Percentiles rank a stretch among this genome's conserved stretches.
These are phyloP conservation scores for Saxophila tyrrhenica DNA, from an alignment of 495 filamentous ascomycete species.

Conservation along the genomic window DNA sequence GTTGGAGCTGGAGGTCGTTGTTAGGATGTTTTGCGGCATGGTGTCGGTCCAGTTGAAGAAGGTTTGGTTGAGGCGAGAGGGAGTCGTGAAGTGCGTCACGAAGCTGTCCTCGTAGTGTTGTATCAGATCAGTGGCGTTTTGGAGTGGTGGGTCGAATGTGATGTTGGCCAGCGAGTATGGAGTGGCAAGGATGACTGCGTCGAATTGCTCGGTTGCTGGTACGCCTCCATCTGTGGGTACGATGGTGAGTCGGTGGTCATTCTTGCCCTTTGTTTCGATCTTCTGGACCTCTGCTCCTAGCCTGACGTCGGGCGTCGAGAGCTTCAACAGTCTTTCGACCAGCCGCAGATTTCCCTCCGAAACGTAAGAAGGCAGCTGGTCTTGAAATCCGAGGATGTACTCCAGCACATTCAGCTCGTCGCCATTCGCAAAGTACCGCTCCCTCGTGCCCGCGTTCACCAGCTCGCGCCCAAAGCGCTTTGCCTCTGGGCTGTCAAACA, in stretches of 20 bases:
- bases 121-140: not conserved
- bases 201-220: not conserved
- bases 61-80: not conserved
- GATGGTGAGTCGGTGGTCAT: not conserved
- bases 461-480: not conserved
- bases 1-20: not conserved
- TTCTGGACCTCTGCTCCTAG: not conserved
- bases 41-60: not conserved
- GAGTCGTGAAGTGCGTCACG: not conserved
- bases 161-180: not conserved
- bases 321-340: not conserved
- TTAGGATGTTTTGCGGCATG: not conserved
- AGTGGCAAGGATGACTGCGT: not conserved
- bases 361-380: not conserved
- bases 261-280: not conserved
- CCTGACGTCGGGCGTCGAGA: not conserved
- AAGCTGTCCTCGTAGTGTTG: not conserved
- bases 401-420: not conserved
- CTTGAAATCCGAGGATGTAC: not conserved
- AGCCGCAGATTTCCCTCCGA: not conserved
- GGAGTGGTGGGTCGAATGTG: not conserved
- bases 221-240: not conserved
- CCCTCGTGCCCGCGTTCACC: not conserved
- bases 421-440: not conserved
- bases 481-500: not conserved